Conservation (phyloP, 148 eudicot species). For the Fallopia convolvulus region DNA sequence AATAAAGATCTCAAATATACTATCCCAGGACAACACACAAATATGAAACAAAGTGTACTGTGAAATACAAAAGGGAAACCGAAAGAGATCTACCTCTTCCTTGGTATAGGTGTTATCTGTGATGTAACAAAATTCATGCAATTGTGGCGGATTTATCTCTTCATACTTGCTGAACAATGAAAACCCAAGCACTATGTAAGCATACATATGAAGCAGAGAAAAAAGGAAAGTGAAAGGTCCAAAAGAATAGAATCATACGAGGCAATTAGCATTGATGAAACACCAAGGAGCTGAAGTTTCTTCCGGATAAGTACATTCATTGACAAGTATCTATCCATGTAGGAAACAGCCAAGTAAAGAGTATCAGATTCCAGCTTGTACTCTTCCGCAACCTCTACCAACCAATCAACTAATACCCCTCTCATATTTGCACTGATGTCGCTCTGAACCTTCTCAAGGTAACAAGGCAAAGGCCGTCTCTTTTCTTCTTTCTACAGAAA, state of each 20-base stretch:
- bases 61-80: background rate
- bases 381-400: slow-evolving; percentile 90
- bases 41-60: background rate
- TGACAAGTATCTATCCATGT: slow-evolving; percentile 74
- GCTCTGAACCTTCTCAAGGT: slow-evolving; percentile 63
- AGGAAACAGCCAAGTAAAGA: slow-evolving; percentile 56
- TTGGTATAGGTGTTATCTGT: slow-evolving; percentile 84
- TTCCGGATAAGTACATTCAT: slow-evolving; percentile 49
- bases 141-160: slow-evolving; percentile 72
- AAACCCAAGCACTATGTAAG: background rate
- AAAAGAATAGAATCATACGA: slow-evolving; percentile 46
- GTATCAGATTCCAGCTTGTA: slow-evolving; percentile 80
- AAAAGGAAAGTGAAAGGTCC: background rate
- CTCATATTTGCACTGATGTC: slow-evolving; percentile 87
- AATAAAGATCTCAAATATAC: slow-evolving; percentile 4
- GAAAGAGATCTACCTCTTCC: slow-evolving; percentile 36
- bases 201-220: background rate
- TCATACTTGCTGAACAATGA: slow-evolving; percentile 57
- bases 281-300: slow-evolving; percentile 83
- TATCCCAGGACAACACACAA: background rate
- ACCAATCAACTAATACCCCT: slow-evolving; percentile 87
- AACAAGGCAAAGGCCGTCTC: slow-evolving; percentile 66
- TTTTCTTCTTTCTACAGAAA: slow-evolving; percentile 47
- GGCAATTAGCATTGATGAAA: slow-evolving; percentile 90
- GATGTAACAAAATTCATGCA: slow-evolving; percentile 67